Evolutionary conservation across 2,329 filamentous ascomycete species (phyloP).

Genomic region (Aspergillus ochraceoroseus): DNA sequence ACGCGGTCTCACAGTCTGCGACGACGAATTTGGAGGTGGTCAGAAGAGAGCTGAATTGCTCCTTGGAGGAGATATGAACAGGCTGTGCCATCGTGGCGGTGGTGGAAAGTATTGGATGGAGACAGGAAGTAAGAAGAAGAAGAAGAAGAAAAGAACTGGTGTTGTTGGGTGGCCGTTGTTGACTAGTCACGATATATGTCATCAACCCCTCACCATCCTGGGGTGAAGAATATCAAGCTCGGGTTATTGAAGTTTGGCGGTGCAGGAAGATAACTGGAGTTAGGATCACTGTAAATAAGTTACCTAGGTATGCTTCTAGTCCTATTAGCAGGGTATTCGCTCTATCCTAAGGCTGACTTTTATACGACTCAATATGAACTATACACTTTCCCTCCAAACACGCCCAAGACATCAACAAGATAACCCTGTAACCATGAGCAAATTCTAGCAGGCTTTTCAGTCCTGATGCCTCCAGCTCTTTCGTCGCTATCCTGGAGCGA

Average conservation of each 20-base stretch:
- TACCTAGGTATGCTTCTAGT: no score
- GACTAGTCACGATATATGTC: constrained; percentile 25
- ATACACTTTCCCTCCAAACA: no score
- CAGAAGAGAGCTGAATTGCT: constrained; percentile 65
- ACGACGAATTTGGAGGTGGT: constrained; percentile 73
- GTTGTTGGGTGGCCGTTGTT: constrained; percentile 19
- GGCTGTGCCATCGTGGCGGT: constrained; percentile 40
- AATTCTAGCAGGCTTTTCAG: no score
- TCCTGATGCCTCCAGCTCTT: no score
- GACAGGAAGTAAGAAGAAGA: constrained; percentile 16
- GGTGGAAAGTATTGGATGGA: constrained; percentile 13
- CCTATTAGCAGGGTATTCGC: no score
- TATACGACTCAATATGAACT: no score
- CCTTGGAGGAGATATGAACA: constrained; percentile 56
- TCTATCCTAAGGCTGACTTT: no score
- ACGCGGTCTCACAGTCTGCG: constrained; percentile 70
- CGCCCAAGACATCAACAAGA: no score
- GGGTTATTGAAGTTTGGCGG: not conserved
- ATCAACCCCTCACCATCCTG: constrained; percentile 30
- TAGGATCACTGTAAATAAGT: no score
- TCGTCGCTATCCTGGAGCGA: no score
- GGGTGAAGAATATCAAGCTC: no score
- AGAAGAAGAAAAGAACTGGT: constrained; percentile 11
- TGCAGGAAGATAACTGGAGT: not conserved
- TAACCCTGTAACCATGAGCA: no score